Percentiles rank a stretch among this genome's conserved stretches.
phyloP scores from a whole-genome alignment of 2,329 filamentous ascomycete species.

The Fusarium poae region DNA sequence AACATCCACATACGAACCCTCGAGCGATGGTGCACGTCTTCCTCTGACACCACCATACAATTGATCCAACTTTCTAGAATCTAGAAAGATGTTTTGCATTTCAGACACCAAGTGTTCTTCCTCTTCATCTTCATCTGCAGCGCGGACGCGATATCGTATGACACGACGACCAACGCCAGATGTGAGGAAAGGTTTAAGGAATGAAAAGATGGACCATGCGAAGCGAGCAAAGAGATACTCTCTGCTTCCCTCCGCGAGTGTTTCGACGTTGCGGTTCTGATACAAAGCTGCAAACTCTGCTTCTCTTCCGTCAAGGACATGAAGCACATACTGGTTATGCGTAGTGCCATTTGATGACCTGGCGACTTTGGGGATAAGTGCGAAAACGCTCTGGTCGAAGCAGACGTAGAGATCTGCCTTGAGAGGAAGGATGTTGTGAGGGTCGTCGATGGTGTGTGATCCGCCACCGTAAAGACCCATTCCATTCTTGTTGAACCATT shows the following conservation, averaged over 20 bases:
- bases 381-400: conserved; percentile 39
- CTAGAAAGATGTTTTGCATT: conserved; percentile 37
- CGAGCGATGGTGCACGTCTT: conserved; percentile 6
- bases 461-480: conserved; percentile 40
- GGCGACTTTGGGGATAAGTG: conserved; percentile 23
- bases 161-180: conserved; percentile 29
- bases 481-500: conserved; percentile 41
- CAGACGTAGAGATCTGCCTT: conserved; percentile 41
- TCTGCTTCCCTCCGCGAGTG: conserved; percentile 18
- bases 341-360: conserved; percentile 1
- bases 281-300: conserved; percentile 37
- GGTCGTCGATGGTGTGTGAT: conserved; percentile 35
- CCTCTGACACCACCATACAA: conserved; percentile 24
- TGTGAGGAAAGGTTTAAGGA: conserved; percentile 32
- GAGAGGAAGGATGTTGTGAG: conserved; percentile 34
- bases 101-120: conserved; percentile 27
- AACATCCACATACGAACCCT: conserved; percentile 37
- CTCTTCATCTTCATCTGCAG: conserved; percentile 15
- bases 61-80: conserved; percentile 25
- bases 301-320: conserved; percentile 24
- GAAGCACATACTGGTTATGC: conserved; percentile 24
- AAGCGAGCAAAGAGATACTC: conserved; percentile 34
- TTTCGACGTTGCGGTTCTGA: conserved; percentile 27
- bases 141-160: conserved; percentile 14
- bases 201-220: conserved; percentile 34